phyloP scores from a whole-genome alignment of 1,284 basidiomycete genomes.

The Microbotryomycetes sp. region DNA sequence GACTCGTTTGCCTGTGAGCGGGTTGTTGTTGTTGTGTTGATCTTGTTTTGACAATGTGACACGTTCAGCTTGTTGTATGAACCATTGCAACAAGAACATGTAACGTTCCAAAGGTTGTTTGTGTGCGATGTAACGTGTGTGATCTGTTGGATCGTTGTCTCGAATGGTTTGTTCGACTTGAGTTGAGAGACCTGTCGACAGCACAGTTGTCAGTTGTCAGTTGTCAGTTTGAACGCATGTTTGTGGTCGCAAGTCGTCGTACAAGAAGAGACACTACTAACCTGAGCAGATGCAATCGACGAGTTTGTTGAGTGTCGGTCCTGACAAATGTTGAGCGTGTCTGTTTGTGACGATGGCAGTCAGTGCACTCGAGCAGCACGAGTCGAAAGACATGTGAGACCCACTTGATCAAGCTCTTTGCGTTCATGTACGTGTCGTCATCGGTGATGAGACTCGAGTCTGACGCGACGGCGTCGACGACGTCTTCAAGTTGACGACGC shows the following conservation, averaged over 20 bases:
- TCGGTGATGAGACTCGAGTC: conserved; percentile 63
- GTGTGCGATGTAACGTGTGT: conserved; percentile 61
- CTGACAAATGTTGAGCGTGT: conserved; percentile 55
- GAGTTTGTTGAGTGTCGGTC: conserved; percentile 62
- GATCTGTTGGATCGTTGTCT: conserved; percentile 61
- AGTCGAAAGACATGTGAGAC: conserved; percentile 1
- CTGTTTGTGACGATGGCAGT: conserved; percentile 24
- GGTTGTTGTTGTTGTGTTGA: conserved; percentile 51
- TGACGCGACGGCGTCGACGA: conserved; percentile 66
- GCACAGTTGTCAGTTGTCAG: background rate
- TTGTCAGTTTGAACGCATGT: background rate
- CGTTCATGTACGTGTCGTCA: conserved; percentile 65
- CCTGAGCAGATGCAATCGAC: conserved; percentile 59
- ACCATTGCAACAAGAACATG: conserved; percentile 80
- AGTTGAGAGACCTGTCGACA: conserved; percentile 51
- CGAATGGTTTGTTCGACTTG: conserved; percentile 62
- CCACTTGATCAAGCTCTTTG: conserved; percentile 64
- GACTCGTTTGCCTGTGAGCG: conserved; percentile 19
- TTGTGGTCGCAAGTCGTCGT: background rate
- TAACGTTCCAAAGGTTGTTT: conserved; percentile 75
- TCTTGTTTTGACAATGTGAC: conserved; percentile 51
- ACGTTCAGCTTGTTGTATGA: conserved; percentile 67
- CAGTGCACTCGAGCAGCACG: background rate
- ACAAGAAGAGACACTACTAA: background rate
- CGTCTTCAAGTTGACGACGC: conserved; percentile 55